Evolutionary conservation across 352 stramenopile species (phyloP).

Genomic region (Elongisporangium prolatum): DNA sequence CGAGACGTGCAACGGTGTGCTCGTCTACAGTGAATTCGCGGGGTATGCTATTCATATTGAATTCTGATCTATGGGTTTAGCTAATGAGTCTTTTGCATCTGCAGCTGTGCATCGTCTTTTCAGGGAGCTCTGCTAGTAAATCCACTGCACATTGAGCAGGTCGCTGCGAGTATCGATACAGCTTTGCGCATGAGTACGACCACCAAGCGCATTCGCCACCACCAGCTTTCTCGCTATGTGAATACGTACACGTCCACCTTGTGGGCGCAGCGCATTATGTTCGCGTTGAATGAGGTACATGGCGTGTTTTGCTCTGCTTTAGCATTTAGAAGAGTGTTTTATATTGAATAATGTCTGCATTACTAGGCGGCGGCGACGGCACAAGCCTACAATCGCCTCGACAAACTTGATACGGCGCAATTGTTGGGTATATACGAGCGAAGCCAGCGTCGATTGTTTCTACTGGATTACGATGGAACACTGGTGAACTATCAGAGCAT

Average conservation of each 20-base stretch:
- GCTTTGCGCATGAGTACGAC: constrained; percentile 84
- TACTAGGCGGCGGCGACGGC: constrained; percentile 60
- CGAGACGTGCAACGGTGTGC: constrained; percentile 76
- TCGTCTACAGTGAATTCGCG: constrained; percentile 90
- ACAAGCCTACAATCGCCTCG: constrained; percentile 83
- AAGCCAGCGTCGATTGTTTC: constrained; percentile 73
- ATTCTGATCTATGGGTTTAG: constrained; percentile 4
- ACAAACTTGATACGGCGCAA: constrained; percentile 81
- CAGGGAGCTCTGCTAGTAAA: constrained; percentile 87
- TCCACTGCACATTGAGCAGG: constrained; percentile 86
- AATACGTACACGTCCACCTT: constrained; percentile 88
- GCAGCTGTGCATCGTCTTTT: constrained; percentile 83
- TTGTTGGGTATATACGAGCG: constrained; percentile 81
- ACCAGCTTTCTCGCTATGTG: constrained; percentile 82
- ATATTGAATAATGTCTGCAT: neutral
- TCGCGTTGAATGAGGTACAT: constrained; percentile 66
- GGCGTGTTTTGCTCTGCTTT: too few species aligned
- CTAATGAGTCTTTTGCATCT: constrained; percentile 19
- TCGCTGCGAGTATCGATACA: constrained; percentile 78
- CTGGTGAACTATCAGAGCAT: constrained; percentile 80
- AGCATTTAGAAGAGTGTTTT: too few species aligned
- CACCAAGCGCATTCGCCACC: constrained; percentile 83
- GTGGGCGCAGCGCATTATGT: constrained; percentile 85
- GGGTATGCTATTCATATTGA: constrained; percentile 27
- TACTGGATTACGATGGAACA: constrained; percentile 85